Percentiles rank a stretch among this genome's conserved stretches.
Evolutionary conservation across 129 eudicot genomes (phyloP).

Genomic region (Silybum marianum): DNA sequence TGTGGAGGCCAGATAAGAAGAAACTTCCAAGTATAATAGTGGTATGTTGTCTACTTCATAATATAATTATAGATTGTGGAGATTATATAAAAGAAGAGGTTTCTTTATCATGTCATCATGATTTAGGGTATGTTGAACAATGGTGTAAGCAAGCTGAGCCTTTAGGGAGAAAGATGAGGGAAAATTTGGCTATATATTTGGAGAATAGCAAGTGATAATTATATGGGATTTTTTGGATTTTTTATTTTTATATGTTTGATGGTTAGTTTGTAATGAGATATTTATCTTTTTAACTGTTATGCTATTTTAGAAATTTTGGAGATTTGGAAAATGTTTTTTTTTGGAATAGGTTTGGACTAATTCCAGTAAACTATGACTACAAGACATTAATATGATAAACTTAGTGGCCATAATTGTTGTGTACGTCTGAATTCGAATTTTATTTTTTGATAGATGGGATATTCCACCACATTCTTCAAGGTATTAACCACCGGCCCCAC

Average conservation of each 20-base stretch:
- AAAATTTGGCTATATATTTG: constrained; percentile 53
- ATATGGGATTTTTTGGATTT: neutral
- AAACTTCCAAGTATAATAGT: constrained; percentile 88
- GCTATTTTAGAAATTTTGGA: no score
- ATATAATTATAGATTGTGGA: constrained; percentile 89
- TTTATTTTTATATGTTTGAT: neutral
- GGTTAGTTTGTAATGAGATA: neutral
- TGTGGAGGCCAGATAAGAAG: constrained; percentile 98
- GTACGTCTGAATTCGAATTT: no score
- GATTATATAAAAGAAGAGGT: constrained; percentile 62
- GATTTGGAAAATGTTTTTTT: no score
- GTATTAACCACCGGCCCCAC: no score
- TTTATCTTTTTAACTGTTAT: neutral
- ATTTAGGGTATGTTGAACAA: constrained; percentile 60
- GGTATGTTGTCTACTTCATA: constrained; percentile 93
- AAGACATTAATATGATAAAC: no score
- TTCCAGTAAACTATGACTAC: no score
- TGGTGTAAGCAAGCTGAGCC: constrained; percentile 70
- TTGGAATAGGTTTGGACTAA: no score
- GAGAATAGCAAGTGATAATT: constrained; percentile 32
- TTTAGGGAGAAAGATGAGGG: constrained; percentile 61
- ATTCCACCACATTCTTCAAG: no score
- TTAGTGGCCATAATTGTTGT: no score
- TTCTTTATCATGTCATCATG: constrained; percentile 68
- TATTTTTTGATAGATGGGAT: no score